Evolutionary conservation across 768 basidiomycete genomes (phyloP).

Genomic region (Lyophyllum semitale): DNA sequence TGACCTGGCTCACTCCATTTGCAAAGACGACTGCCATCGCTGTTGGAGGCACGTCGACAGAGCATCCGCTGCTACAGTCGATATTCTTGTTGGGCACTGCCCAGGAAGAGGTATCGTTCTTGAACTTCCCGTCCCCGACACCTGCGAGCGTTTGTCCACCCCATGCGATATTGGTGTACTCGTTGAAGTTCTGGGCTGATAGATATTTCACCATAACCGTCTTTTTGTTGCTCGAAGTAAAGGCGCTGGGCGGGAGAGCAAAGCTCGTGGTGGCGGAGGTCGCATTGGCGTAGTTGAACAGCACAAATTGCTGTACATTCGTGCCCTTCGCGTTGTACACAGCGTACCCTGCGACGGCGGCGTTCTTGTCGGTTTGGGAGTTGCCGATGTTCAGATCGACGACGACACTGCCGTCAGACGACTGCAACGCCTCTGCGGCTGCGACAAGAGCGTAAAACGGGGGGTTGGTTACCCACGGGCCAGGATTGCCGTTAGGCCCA

Average conservation of each 20-base stretch:
- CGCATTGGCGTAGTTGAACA: conserved; percentile 55
- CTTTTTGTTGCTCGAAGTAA: conserved; percentile 21
- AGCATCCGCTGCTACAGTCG: conserved; percentile 46
- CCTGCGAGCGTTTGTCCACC: conserved; percentile 52
- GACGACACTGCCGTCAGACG: conserved; percentile 42
- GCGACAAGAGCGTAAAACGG: conserved; percentile 52
- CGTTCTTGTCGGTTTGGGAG: conserved; percentile 35
- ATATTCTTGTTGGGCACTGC: conserved; percentile 35
- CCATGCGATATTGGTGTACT: conserved; percentile 61
- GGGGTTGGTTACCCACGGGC: conserved; percentile 49
- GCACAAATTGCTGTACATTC: conserved; percentile 40
- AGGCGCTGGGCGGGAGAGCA: conserved; percentile 34
- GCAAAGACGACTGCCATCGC: conserved; percentile 50
- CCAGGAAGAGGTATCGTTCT: conserved; percentile 33
- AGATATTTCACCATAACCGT: conserved; percentile 48
- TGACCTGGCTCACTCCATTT: conserved; percentile 10
- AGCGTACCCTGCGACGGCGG: conserved; percentile 54
- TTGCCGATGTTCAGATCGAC: conserved; percentile 43
- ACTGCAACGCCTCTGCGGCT: conserved; percentile 44
- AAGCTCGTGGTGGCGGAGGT: conserved; percentile 37
- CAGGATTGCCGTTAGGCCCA: conserved; percentile 31
- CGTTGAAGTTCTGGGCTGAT: conserved; percentile 45
- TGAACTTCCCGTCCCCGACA: conserved; percentile 39
- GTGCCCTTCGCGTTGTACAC: conserved; percentile 55
- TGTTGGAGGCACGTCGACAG: conserved; percentile 47